Conservation (phyloP, 805 yeast species). For the Candida pseudofarinosa region DNA sequence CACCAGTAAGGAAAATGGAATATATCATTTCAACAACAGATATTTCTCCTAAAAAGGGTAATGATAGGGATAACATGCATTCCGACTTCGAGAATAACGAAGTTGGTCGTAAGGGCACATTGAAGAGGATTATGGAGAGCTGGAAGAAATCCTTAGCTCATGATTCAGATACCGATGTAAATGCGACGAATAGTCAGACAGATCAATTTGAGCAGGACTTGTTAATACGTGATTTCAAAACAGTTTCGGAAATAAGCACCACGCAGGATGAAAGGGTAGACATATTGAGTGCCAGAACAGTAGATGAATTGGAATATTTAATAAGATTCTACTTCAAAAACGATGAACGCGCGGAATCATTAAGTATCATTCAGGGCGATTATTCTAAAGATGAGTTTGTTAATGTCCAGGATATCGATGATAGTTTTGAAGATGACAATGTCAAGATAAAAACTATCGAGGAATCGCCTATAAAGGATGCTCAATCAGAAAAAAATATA, state of each 20-base stretch:
- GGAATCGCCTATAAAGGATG: slow-evolving; percentile 15
- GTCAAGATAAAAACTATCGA: slow-evolving; percentile 2
- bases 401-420: slow-evolving; percentile 8
- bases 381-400: slow-evolving; percentile 5
- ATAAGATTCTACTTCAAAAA: slow-evolving; percentile 40
- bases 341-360: slow-evolving; percentile 6
- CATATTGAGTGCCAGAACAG: slow-evolving; percentile 63
- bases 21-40: slow-evolving; percentile 15
- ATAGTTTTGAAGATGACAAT: background rate
- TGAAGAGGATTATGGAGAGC: slow-evolving; percentile 37
- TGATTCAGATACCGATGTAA: slow-evolving; percentile 8
- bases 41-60: background rate
- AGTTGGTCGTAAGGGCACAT: slow-evolving; percentile 27
- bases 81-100: slow-evolving; percentile 9
- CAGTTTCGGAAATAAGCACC: background rate
- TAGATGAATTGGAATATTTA: slow-evolving; percentile 61
- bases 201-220: slow-evolving; percentile 13
- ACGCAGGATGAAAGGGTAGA: slow-evolving; percentile 42
- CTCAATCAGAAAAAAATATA: background rate
- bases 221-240: slow-evolving; percentile 8
- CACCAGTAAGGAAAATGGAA: slow-evolving; percentile 65
- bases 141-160: slow-evolving; percentile 33
- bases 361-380: slow-evolving; percentile 3
- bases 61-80: background rate
- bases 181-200: slow-evolving; percentile 14